phyloP scores from a whole-genome alignment of 192 early-diverging fungal species.

The Coemansia sp. region DNA sequence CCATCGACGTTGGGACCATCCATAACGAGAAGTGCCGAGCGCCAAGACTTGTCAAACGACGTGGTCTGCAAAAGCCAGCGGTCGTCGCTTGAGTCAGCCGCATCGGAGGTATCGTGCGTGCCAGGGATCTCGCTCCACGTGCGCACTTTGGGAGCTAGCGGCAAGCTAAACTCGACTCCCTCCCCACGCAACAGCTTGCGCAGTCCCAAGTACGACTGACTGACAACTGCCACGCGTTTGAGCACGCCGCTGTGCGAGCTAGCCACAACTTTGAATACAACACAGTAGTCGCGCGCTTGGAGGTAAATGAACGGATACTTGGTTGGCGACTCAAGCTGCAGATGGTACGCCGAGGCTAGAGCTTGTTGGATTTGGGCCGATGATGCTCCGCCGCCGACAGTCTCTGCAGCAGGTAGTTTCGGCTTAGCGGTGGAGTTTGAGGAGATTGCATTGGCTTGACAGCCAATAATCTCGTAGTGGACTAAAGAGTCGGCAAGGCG shows the following conservation, averaged over 20 bases:
- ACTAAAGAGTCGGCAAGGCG: conserved; percentile 35
- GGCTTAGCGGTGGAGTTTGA: not conserved
- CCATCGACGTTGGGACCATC: conserved; percentile 23
- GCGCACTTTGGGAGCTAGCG: conserved; percentile 36
- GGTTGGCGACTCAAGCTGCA: conserved; percentile 24
- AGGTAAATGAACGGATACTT: conserved; percentile 48
- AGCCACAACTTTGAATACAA: conserved; percentile 28
- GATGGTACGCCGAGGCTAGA: conserved; percentile 20
- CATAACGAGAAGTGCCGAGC: conserved; percentile 37
- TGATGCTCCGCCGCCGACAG: not conserved
- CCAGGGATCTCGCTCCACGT: conserved; percentile 35
- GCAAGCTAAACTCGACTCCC: conserved; percentile 35
- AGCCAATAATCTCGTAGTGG: conserved; percentile 27
- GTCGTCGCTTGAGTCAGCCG: not conserved
- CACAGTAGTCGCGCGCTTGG: conserved; percentile 28
- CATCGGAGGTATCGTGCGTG: not conserved
- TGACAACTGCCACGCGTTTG: conserved; percentile 33
- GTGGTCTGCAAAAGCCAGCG: conserved; percentile 19
- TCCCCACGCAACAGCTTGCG: conserved; percentile 22
- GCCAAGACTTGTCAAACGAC: conserved; percentile 41
- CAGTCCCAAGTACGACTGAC: conserved; percentile 38
- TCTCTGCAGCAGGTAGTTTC: not conserved
- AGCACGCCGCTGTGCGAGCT: not conserved
- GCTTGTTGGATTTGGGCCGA: conserved; percentile 29
- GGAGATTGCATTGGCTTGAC: not conserved